phyloP scores from a whole-genome alignment of 129 eudicot species.

The Pulicaria dysenterica region DNA sequence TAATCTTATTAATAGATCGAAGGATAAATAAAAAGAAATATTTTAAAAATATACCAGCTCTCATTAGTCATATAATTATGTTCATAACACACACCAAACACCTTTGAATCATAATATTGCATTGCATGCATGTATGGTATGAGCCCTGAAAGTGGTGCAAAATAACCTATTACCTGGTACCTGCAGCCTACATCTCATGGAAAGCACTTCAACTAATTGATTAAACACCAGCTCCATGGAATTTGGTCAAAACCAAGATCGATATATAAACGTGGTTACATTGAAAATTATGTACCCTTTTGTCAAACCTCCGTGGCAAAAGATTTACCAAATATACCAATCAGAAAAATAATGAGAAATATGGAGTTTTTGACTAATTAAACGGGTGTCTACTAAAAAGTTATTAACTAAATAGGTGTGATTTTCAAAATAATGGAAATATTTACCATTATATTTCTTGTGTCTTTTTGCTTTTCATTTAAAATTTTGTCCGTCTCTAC shows the following conservation, averaged over 20 bases:
- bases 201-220: neutral
- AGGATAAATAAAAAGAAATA: too few relatives aligned
- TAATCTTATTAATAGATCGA: too few relatives aligned
- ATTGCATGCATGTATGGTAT: too few relatives aligned
- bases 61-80: neutral
- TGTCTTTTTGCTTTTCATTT: too few relatives aligned
- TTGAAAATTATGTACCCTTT: constrained; percentile 8
- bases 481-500: too few relatives aligned
- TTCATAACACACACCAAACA: neutral
- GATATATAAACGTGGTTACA: neutral
- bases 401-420: too few relatives aligned
- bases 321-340: neutral
- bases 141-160: neutral
- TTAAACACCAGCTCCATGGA: neutral
- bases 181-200: constrained; percentile 16
- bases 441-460: too few relatives aligned
- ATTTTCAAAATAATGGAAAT: too few relatives aligned
- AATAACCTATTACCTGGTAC: too few relatives aligned
- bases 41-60: too few relatives aligned
- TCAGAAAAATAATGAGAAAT: neutral
- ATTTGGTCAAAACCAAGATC: constrained; percentile 26
- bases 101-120: constrained; percentile 9
- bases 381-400: too few relatives aligned
- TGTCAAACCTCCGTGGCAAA: constrained; percentile 17
- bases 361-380: neutral